A percentile compares a stretch with the other conserved stretches of the same genome.
Evolutionary conservation across 225 moss, liverwort and hornwort species (phyloP).

Genomic region (Takakia lepidozioides): DNA sequence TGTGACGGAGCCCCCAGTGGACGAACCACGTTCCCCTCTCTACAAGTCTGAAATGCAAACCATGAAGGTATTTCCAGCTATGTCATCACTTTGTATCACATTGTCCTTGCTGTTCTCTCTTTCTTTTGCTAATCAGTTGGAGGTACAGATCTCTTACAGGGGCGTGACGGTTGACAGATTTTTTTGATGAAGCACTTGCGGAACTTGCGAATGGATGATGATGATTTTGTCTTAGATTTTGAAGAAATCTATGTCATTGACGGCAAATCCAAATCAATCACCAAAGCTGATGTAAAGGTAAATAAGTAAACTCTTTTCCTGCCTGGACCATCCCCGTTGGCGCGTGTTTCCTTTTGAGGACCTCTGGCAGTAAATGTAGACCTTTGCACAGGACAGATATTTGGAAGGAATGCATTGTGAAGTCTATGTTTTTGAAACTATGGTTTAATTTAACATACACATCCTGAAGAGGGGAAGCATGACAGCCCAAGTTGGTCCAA

Average conservation of each 20-base stretch:
- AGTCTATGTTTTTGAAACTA: too few species aligned
- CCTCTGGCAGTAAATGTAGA: too few species aligned
- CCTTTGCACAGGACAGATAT: too few species aligned
- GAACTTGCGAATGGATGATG: slow-evolving; percentile 62
- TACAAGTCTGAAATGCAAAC: slow-evolving; percentile 69
- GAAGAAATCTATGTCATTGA: slow-evolving; percentile 91
- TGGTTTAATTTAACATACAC: too few species aligned
- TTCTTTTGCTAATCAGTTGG: neutral
- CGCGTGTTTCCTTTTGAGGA: neutral
- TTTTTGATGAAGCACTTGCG: slow-evolving; percentile 84
- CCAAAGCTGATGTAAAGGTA: slow-evolving; percentile 78
- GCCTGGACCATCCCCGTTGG: neutral
- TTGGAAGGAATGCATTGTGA: too few species aligned
- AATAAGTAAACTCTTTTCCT: too few species aligned
- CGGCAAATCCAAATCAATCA: slow-evolving; percentile 57
- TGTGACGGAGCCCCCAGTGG: slow-evolving; percentile 84
- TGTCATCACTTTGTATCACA: too few species aligned
- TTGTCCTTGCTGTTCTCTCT: neutral
- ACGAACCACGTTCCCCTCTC: slow-evolving; percentile 86
- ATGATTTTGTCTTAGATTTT: slow-evolving; percentile 78
- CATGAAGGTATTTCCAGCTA: slow-evolving; percentile 69
- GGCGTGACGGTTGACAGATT: too few species aligned
- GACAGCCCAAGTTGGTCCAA: too few species aligned
- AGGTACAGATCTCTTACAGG: too few species aligned
- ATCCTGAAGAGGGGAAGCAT: too few species aligned